phyloP scores from a whole-genome alignment of 2,329 filamentous ascomycete genomes.

The Domatiomyces catenatus region DNA sequence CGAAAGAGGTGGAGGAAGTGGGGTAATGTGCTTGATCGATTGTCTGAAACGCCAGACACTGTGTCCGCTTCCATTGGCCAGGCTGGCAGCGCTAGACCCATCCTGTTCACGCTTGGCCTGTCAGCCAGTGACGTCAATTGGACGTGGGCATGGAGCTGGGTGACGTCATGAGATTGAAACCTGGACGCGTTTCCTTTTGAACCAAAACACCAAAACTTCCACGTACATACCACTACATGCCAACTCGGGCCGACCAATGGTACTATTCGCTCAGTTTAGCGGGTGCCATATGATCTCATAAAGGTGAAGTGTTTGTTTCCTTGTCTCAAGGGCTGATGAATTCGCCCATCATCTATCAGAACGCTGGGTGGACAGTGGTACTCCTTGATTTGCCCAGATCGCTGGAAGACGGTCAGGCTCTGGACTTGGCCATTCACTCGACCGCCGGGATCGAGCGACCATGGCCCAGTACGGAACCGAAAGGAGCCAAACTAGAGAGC shows the following conservation, averaged over 20 bases:
- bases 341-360: not conserved
- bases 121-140: not conserved
- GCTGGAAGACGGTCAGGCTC: conserved; percentile 37
- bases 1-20: not conserved
- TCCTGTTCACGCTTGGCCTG: not conserved
- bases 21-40: not conserved
- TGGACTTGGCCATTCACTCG: conserved; percentile 28
- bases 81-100: too few relatives aligned
- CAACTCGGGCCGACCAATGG: too few relatives aligned
- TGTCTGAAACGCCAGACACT: not conserved
- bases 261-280: too few relatives aligned
- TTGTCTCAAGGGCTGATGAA: not conserved
- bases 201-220: too few relatives aligned
- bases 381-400: conserved; percentile 45
- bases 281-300: too few relatives aligned
- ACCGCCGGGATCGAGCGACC: conserved; percentile 30
- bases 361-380: conserved; percentile 20
- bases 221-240: too few relatives aligned
- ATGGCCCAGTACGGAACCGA: conserved; percentile 38
- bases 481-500: conserved; percentile 28
- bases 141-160: too few relatives aligned
- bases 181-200: too few relatives aligned
- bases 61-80: not conserved
- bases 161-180: too few relatives aligned
- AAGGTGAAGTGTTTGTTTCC: too few relatives aligned